Percentiles rank a stretch among this genome's conserved stretches.
These are phyloP conservation scores for Baudoinia panamericana DNA, from an alignment of 495 filamentous ascomycete species.

Conservation along the genomic window DNA sequence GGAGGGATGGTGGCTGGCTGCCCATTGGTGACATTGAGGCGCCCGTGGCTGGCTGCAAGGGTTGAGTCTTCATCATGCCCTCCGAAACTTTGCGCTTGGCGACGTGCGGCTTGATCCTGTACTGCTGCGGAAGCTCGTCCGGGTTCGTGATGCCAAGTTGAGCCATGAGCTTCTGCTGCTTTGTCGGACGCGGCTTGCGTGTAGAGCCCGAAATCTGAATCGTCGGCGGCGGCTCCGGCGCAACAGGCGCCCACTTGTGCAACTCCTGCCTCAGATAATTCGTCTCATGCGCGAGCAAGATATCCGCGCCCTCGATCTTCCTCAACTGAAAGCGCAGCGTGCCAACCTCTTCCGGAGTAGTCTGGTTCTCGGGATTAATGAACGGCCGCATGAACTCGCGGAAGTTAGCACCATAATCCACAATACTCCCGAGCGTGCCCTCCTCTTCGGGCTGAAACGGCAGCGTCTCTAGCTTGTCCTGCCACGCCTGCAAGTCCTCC, in stretches of 20 bases:
- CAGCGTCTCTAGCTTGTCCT: constrained; percentile 64
- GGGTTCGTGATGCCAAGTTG: constrained; percentile 74
- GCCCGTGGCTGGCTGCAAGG: constrained; percentile 14
- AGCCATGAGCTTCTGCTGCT: constrained; percentile 89
- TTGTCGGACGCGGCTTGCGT: constrained; percentile 93
- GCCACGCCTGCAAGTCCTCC: constrained; percentile 81
- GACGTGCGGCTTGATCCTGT: constrained; percentile 17
- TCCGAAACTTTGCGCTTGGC: constrained; percentile 16
- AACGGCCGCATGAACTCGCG: constrained; percentile 66
- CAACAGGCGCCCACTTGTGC: constrained; percentile 91
- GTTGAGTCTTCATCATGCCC: constrained; percentile 1
- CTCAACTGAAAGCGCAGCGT: constrained; percentile 94
- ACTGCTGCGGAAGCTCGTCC: constrained; percentile 69
- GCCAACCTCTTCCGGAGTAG: constrained; percentile 71
- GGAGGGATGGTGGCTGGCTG: constrained; percentile 2
- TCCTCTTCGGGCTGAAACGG: constrained; percentile 97
- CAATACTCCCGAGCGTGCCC: constrained; percentile 66
- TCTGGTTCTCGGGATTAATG: constrained; percentile 60
- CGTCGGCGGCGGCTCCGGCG: constrained; percentile 68
- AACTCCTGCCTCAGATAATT: constrained; percentile 96
- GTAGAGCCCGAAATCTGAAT: constrained; percentile 79
- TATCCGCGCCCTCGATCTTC: constrained; percentile 96
- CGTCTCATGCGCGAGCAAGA: constrained; percentile 80
- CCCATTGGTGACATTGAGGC: constrained; percentile 8
- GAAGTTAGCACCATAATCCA: constrained; percentile 72